A percentile compares a stretch with the other conserved stretches of the same genome.
Conservation (phyloP, 163 green algal genomes). For the Scenedesmus sp. region DNA sequence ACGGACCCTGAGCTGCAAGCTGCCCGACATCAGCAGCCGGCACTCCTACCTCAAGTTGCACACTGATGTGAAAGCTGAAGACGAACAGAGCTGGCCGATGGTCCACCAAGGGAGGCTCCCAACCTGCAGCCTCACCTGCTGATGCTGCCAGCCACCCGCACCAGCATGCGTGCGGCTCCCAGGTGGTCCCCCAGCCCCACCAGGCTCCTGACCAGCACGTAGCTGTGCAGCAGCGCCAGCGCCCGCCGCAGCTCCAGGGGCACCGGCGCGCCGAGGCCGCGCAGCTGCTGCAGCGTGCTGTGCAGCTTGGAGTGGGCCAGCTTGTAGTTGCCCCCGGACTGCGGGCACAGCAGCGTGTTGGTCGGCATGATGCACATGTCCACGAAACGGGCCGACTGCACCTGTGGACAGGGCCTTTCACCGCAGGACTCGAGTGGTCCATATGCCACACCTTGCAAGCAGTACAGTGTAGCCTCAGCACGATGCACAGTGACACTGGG, state of each 20-base stretch:
- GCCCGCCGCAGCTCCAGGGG: conserved; percentile 68
- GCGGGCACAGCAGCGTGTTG: conserved; percentile 23
- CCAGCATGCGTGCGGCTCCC: conserved; percentile 84
- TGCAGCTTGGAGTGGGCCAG: conserved; percentile 83
- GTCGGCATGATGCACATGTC: too few relatives aligned
- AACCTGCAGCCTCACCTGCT: conserved; percentile 27
- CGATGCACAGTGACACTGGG: too few relatives aligned
- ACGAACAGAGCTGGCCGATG: too few relatives aligned
- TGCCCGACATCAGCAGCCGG: too few relatives aligned
- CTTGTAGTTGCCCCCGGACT: conserved; percentile 88
- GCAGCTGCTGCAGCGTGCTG: conserved; percentile 70
- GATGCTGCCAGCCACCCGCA: conserved; percentile 78
- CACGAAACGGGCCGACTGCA: too few relatives aligned
- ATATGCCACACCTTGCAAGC: too few relatives aligned
- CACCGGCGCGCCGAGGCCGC: conserved; percentile 55
- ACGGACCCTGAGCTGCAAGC: too few relatives aligned
- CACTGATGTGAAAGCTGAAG: too few relatives aligned
- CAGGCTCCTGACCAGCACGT: conserved; percentile 85
- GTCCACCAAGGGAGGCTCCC: background rate
- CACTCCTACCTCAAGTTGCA: too few relatives aligned
- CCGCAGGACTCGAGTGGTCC: too few relatives aligned
- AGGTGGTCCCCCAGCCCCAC: conserved; percentile 78
- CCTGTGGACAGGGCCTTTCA: background rate
- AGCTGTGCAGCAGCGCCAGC: conserved; percentile 86
- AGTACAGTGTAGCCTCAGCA: too few relatives aligned